Evolutionary conservation across 495 filamentous ascomycete genomes (phyloP).

Genomic region (Parachaetomium inaequale): DNA sequence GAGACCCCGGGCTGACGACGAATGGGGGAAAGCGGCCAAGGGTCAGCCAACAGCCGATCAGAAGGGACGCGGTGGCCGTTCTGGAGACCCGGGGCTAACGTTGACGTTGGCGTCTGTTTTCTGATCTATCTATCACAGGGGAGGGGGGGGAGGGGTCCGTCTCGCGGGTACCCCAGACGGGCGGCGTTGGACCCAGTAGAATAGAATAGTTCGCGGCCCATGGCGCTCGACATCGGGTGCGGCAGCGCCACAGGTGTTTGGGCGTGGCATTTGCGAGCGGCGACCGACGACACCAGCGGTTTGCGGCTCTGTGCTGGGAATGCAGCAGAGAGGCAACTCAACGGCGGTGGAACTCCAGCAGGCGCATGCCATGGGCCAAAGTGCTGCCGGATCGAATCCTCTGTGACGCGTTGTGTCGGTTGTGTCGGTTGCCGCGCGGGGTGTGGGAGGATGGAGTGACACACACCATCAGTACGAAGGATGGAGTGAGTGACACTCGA

Average conservation of each 20-base stretch:
- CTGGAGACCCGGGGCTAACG: background rate
- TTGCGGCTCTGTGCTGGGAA: background rate
- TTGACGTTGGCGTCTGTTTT: background rate
- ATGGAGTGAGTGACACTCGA: no score
- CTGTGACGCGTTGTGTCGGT: no score
- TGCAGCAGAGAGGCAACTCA: background rate
- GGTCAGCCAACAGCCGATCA: conserved; percentile 2
- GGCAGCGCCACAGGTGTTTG: background rate
- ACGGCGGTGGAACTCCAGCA: background rate
- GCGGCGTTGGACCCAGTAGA: no score
- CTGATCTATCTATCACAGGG: background rate
- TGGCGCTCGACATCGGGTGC: background rate
- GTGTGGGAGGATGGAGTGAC: no score
- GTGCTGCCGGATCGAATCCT: no score
- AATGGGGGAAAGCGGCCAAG: background rate
- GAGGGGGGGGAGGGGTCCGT: no score
- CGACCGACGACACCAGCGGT: background rate
- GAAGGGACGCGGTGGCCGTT: background rate
- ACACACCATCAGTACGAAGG: no score
- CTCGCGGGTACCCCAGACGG: no score
- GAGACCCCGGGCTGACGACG: background rate
- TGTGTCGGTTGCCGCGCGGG: no score
- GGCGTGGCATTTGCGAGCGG: background rate
- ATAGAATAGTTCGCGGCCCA: conserved; percentile 1
- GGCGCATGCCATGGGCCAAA: no score